phyloP scores from a whole-genome alignment of 345 rosid species.

The Salix arbutifolia region DNA sequence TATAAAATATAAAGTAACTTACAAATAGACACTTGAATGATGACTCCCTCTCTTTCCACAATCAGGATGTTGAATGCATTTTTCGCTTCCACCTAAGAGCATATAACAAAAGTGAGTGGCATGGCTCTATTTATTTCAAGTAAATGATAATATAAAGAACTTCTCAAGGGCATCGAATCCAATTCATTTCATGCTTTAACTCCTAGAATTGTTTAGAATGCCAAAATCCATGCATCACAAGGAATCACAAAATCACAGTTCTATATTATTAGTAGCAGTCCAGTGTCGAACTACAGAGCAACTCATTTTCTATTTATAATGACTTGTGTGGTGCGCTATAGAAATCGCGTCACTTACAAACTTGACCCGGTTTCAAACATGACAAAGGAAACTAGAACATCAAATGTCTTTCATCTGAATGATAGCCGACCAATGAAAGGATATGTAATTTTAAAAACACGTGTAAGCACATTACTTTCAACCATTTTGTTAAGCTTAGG shows the following conservation, averaged over 20 bases:
- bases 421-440: too few relatives aligned
- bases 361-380: background rate
- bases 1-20: too few relatives aligned
- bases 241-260: background rate
- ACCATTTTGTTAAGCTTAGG: too few relatives aligned
- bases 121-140: background rate
- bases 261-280: background rate
- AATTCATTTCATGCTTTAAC: constrained; percentile 1
- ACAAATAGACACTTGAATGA: constrained; percentile 74
- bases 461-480: too few relatives aligned
- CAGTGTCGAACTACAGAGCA: background rate
- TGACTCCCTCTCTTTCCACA: constrained; percentile 72
- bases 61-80: constrained; percentile 53
- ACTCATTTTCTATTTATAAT: background rate
- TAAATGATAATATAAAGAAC: background rate
- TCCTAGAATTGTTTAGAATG: background rate
- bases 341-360: background rate
- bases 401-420: too few relatives aligned
- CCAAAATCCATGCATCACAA: background rate
- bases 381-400: background rate
- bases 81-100: constrained; percentile 65
- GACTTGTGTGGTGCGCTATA: constrained; percentile 1
- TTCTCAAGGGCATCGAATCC: background rate
- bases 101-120: constrained; percentile 11
- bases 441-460: too few relatives aligned